Evolutionary conservation across 2,329 filamentous ascomycete genomes (phyloP).

Genomic region (Arthrinium phaeospermum): DNA sequence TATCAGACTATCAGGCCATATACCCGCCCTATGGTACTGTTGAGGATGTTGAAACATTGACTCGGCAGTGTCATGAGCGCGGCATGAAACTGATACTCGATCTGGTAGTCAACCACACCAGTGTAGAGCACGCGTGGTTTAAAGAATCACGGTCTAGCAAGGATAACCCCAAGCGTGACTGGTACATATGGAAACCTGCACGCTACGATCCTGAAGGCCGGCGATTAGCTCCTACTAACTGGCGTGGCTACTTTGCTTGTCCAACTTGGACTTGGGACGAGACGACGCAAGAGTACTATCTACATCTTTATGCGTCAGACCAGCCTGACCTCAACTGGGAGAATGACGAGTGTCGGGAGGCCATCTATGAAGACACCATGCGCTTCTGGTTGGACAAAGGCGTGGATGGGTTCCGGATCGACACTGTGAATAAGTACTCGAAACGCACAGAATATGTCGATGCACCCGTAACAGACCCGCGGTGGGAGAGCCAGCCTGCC

Average conservation of each 20-base stretch:
- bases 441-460: conserved; percentile 65
- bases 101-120: conserved; percentile 75
- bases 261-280: conserved; percentile 61
- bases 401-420: conserved; percentile 69
- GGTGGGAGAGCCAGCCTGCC: conserved; percentile 47
- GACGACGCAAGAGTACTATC: conserved; percentile 56
- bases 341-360: conserved; percentile 66
- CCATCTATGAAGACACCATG: conserved; percentile 70
- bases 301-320: conserved; percentile 68
- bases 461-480: conserved; percentile 49
- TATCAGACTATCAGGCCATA: conserved; percentile 72
- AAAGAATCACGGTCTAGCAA: conserved; percentile 57
- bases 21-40: conserved; percentile 71
- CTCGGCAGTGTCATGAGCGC: conserved; percentile 62
- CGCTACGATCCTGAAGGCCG: conserved; percentile 58
- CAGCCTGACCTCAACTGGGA: conserved; percentile 85
- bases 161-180: conserved; percentile 60
- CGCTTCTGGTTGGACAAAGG: conserved; percentile 76
- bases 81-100: conserved; percentile 74
- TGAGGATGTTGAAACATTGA: conserved; percentile 67
- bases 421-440: conserved; percentile 71
- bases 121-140: conserved; percentile 62
- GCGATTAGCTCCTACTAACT: conserved; percentile 64
- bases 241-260: conserved; percentile 52
- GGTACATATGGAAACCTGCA: conserved; percentile 70